Conservation (phyloP, 768 basidiomycete genomes). For the Panellus pusillus region DNA sequence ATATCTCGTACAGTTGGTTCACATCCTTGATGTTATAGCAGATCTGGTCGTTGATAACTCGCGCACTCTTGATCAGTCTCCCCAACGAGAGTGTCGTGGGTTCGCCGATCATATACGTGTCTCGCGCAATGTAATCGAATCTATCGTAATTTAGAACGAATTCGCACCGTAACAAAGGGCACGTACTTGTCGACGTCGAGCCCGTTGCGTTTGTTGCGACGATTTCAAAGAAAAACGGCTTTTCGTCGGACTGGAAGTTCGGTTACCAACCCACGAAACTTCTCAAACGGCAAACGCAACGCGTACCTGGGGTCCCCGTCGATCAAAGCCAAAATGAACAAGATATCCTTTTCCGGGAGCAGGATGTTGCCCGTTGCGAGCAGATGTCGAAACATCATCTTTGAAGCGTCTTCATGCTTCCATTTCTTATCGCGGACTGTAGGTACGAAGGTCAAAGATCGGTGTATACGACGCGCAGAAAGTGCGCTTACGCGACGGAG, state of each 20-base stretch:
- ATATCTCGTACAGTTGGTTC: conserved; percentile 73
- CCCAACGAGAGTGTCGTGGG: conserved; percentile 49
- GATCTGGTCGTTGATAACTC: conserved; percentile 73
- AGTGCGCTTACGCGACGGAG: conserved; percentile 50
- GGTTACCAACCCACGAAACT: conserved; percentile 7
- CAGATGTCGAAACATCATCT: conserved; percentile 79
- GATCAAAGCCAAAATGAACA: conserved; percentile 78
- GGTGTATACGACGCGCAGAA: neutral
- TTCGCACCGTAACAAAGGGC: neutral
- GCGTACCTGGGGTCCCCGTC: conserved; percentile 51
- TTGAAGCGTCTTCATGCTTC: conserved; percentile 78
- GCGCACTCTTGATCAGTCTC: conserved; percentile 72
- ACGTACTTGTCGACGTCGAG: conserved; percentile 84
- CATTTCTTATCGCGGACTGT: conserved; percentile 54
- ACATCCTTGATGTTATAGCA: conserved; percentile 84
- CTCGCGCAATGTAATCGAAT: conserved; percentile 81
- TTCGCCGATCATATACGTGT: conserved; percentile 72
- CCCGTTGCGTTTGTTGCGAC: conserved; percentile 79
- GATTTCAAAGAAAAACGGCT: conserved; percentile 79
- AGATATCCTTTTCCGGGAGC: conserved; percentile 47
- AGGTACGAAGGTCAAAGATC: neutral
- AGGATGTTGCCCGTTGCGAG: conserved; percentile 54
- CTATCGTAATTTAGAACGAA: conserved; percentile 33
- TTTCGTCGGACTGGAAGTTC: conserved; percentile 41
- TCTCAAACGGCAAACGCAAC: neutral